Evolutionary conservation across 495 filamentous ascomycete species (phyloP).

Genomic region (Immersiella caudata): DNA sequence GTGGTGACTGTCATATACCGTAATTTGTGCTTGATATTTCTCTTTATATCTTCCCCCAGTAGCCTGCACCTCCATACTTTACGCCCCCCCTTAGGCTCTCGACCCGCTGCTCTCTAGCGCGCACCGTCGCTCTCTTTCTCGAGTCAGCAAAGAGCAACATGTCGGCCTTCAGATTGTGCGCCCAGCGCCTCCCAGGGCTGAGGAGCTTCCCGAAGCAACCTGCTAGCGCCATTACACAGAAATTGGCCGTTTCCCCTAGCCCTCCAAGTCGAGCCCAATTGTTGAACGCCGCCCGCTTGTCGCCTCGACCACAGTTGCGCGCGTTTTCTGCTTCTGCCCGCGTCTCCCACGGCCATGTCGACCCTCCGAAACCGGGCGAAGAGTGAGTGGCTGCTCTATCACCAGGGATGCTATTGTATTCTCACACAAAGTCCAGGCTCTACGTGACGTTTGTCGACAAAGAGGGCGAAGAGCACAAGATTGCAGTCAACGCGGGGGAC

Average conservation of each 20-base stretch:
- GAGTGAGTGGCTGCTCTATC: slow-evolving; percentile 61
- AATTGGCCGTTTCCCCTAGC: slow-evolving; percentile 18
- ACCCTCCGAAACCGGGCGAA: slow-evolving; percentile 87
- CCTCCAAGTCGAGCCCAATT: slow-evolving; percentile 10
- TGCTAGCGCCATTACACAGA: slow-evolving; percentile 26
- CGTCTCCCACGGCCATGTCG: slow-evolving; percentile 73
- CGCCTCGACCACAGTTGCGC: slow-evolving; percentile 13
- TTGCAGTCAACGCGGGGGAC: slow-evolving; percentile 82
- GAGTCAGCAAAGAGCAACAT: slow-evolving; percentile 23
- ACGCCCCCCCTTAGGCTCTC: neutral
- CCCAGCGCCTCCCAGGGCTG: slow-evolving; percentile 27
- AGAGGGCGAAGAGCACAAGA: slow-evolving; percentile 71
- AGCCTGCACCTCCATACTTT: neutral
- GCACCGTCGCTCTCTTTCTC: neutral
- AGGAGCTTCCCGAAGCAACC: slow-evolving; percentile 22
- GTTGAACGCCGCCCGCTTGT: neutral
- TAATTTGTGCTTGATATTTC: neutral
- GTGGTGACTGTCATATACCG: neutral
- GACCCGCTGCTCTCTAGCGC: neutral
- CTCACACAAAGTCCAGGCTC: slow-evolving; percentile 57
- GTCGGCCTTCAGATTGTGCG: slow-evolving; percentile 28
- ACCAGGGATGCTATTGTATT: neutral
- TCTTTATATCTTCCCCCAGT: neutral
- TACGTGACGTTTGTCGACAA: slow-evolving; percentile 94
- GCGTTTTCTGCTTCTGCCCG: slow-evolving; percentile 63